Evolutionary conservation across 1,284 basidiomycete species (phyloP).

Genomic region (Malassezia psittaci): DNA sequence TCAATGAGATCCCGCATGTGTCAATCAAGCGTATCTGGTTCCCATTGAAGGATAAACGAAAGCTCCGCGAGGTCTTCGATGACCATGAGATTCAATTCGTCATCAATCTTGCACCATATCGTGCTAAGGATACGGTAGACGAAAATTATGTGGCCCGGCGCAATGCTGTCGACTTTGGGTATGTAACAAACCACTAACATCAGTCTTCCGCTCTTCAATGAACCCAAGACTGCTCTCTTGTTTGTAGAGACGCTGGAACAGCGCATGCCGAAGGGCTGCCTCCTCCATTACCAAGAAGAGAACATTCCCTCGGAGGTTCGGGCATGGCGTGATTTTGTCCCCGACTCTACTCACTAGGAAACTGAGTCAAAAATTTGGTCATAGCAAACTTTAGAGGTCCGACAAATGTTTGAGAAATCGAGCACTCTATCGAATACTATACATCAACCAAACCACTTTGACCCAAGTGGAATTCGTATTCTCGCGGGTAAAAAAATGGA

Average conservation of each 20-base stretch:
- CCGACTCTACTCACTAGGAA: slow-evolving; percentile 13
- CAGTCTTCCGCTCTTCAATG: slow-evolving; percentile 66
- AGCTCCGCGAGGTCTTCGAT: slow-evolving; percentile 70
- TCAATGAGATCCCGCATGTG: slow-evolving; percentile 56
- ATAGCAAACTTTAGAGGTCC: background rate
- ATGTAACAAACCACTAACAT: background rate
- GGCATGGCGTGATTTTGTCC: slow-evolving; percentile 41
- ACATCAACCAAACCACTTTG: background rate
- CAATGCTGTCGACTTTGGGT: slow-evolving; percentile 50
- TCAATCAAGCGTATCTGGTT: slow-evolving; percentile 79
- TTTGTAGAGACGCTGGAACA: slow-evolving; percentile 81
- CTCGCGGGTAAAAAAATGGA: too few relatives aligned
- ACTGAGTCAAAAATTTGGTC: background rate
- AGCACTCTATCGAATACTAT: slow-evolving; percentile 6
- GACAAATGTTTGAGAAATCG: background rate
- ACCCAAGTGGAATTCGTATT: too few relatives aligned
- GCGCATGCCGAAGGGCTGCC: slow-evolving; percentile 74
- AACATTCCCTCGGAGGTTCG: slow-evolving; percentile 78
- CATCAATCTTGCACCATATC: slow-evolving; percentile 77
- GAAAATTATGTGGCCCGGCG: slow-evolving; percentile 82
- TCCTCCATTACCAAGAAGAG: slow-evolving; percentile 75
- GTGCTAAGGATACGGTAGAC: slow-evolving; percentile 69
- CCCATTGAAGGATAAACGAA: slow-evolving; percentile 93
- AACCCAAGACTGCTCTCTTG: slow-evolving; percentile 74
- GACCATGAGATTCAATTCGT: slow-evolving; percentile 92